Evolutionary conservation across 2,329 filamentous ascomycete genomes (phyloP).

Genomic region (Zalaria sp.): DNA sequence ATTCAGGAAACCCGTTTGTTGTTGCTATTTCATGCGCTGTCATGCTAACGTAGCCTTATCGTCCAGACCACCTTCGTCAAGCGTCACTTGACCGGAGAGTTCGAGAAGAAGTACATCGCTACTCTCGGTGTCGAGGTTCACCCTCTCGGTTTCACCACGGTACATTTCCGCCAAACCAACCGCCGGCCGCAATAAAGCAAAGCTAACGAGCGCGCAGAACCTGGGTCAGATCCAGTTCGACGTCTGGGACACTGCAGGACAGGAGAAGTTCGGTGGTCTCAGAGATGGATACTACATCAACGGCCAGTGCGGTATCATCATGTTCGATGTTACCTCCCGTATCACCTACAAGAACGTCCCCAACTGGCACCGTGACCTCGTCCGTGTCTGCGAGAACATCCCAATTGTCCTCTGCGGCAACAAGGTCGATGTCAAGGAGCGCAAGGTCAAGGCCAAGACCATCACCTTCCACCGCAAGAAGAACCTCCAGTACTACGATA

Average conservation of each 20-base stretch:
- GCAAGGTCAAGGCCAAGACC: conserved; percentile 99
- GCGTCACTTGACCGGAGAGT: conserved; percentile 98
- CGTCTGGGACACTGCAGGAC: conserved; percentile 96
- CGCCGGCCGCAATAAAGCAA: background rate
- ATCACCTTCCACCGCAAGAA: conserved; percentile 99
- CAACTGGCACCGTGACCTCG: conserved; percentile 99
- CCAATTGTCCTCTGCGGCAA: conserved; percentile 96
- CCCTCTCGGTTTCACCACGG: conserved; percentile 92
- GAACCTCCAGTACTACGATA: conserved; percentile 99
- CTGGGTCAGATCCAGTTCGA: conserved; percentile 95
- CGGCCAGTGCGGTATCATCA: conserved; percentile 99
- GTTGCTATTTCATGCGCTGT: background rate
- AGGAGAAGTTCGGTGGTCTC: conserved; percentile 99
- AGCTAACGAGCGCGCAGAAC: conserved; percentile 42
- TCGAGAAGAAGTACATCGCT: conserved; percentile 99
- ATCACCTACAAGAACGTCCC: conserved; percentile 99
- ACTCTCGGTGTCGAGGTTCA: conserved; percentile 99
- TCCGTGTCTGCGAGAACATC: conserved; percentile 98
- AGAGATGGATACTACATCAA: conserved; percentile 99
- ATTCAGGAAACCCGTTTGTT: background rate
- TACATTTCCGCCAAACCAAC: conserved; percentile 33
- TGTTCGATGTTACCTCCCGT: conserved; percentile 98
- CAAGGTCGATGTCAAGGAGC: conserved; percentile 99
- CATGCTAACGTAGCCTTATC: background rate
- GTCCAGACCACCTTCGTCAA: conserved; percentile 97